phyloP scores from a whole-genome alignment of 2,329 filamentous ascomycete species.

The Oidium heveae region DNA sequence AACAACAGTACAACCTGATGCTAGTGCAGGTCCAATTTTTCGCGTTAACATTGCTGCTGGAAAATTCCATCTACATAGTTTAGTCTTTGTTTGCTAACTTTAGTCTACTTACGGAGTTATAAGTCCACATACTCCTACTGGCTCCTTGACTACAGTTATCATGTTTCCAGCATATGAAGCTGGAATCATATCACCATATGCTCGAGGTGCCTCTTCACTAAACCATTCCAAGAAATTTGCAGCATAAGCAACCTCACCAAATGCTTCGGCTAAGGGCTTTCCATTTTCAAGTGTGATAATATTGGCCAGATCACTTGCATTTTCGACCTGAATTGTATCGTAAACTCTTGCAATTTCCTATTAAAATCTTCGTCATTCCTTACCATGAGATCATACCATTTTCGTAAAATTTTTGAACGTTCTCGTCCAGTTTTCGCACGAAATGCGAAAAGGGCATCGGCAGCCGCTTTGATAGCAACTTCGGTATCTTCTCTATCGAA shows the following conservation, averaged over 20 bases:
- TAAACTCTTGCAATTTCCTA: constrained; percentile 1
- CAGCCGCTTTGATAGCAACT: constrained; percentile 61
- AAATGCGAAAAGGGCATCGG: constrained; percentile 47
- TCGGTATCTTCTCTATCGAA: constrained; percentile 57
- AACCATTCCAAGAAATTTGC: constrained; percentile 64
- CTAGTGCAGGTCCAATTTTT: constrained; percentile 50
- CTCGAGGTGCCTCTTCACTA: constrained; percentile 48
- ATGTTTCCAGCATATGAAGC: constrained; percentile 45
- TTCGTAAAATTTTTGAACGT: constrained; percentile 46
- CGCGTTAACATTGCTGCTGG: constrained; percentile 52
- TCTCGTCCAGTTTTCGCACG: constrained; percentile 47
- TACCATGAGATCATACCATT: constrained; percentile 60
- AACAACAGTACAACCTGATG: constrained; percentile 87
- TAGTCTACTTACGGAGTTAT: constrained; percentile 34
- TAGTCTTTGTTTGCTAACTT: background rate
- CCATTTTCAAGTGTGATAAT: constrained; percentile 82
- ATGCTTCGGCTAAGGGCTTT: constrained; percentile 54
- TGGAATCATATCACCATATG: constrained; percentile 52
- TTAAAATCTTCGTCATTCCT: background rate
- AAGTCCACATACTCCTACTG: constrained; percentile 58
- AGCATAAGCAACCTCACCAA: constrained; percentile 46
- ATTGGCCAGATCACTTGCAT: constrained; percentile 55
- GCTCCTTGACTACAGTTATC: constrained; percentile 57
- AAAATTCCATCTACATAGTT: constrained; percentile 46
- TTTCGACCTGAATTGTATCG: constrained; percentile 20